A percentile compares a stretch with the other conserved stretches of the same genome.
Evolutionary conservation across 2,329 filamentous ascomycete genomes (phyloP).

Genomic region (Scedosporium aurantiacum): DNA sequence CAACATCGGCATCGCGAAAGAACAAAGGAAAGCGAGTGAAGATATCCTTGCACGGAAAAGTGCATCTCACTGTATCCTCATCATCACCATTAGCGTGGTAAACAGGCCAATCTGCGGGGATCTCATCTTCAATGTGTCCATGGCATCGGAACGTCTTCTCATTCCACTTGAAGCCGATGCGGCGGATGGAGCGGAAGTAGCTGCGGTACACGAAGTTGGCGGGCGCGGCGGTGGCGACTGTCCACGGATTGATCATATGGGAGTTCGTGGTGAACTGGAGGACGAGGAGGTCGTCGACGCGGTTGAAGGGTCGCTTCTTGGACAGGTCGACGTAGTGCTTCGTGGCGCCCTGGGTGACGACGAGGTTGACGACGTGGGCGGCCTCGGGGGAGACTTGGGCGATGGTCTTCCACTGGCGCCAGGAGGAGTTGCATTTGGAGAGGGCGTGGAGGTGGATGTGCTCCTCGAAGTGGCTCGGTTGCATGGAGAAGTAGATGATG

Average conservation of each 20-base stretch:
- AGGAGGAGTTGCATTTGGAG: background rate
- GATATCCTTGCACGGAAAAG: background rate
- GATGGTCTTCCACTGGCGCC: background rate
- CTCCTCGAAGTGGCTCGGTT: background rate
- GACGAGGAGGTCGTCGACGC: background rate
- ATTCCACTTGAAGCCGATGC: background rate
- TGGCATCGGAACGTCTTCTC: background rate
- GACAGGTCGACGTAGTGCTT: background rate
- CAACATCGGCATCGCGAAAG: background rate
- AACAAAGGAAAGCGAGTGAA: background rate
- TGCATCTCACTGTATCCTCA: background rate
- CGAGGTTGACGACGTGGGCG: constrained; percentile 4
- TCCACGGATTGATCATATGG: background rate
- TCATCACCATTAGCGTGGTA: background rate
- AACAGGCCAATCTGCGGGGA: background rate
- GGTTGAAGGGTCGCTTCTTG: background rate
- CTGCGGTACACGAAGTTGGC: too few species aligned
- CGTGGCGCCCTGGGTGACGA: constrained; percentile 6
- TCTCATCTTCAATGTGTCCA: background rate
- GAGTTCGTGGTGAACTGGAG: background rate
- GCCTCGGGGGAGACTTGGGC: background rate
- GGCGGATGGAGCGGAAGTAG: background rate
- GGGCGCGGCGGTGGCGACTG: background rate
- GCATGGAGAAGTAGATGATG: background rate
- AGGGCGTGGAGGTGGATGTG: background rate